Evolutionary conservation across 805 yeast species (phyloP).

Genomic region (Ogataea philodendri): DNA sequence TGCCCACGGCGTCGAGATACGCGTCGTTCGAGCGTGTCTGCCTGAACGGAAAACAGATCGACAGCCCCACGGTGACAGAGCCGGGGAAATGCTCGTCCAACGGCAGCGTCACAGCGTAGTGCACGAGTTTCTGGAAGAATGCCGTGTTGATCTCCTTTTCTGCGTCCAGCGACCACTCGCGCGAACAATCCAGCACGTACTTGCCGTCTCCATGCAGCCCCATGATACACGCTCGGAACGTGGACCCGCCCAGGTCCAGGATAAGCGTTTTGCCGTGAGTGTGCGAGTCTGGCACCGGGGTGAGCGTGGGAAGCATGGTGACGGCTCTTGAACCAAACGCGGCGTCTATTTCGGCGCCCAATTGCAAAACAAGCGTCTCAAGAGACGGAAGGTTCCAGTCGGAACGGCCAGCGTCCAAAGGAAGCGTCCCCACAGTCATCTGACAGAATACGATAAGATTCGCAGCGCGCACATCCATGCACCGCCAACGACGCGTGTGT

Average conservation of each 20-base stretch:
- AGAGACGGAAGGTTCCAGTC: background rate
- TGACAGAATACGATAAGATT: slow-evolving; percentile 3
- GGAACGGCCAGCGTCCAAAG: too few relatives aligned
- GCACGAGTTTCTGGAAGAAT: slow-evolving; percentile 45
- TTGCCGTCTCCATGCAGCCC: slow-evolving; percentile 15
- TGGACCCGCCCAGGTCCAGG: slow-evolving; percentile 59
- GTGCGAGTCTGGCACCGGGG: slow-evolving; percentile 16
- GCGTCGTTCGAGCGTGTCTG: slow-evolving; percentile 43
- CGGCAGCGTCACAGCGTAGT: slow-evolving; percentile 34
- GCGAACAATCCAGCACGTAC: slow-evolving; percentile 10
- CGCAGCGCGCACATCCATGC: background rate
- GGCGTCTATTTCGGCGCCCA: slow-evolving; percentile 1
- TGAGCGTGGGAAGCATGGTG: slow-evolving; percentile 7
- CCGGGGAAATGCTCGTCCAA: slow-evolving; percentile 2
- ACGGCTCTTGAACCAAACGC: slow-evolving; percentile 1
- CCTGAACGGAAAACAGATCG: slow-evolving; percentile 58
- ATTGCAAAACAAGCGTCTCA: background rate
- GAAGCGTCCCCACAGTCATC: too few relatives aligned
- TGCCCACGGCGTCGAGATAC: slow-evolving; percentile 52
- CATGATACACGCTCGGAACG: slow-evolving; percentile 40
- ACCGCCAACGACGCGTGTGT: background rate
- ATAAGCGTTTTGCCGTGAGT: slow-evolving; percentile 35
- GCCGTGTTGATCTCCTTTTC: slow-evolving; percentile 39
- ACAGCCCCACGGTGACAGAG: slow-evolving; percentile 42
- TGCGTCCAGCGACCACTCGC: slow-evolving; percentile 40